Base-by-base conservation (phyloP, 371 early-diverging fungal genomes). In the Batrachochytrium dendrobatidis region DNA sequence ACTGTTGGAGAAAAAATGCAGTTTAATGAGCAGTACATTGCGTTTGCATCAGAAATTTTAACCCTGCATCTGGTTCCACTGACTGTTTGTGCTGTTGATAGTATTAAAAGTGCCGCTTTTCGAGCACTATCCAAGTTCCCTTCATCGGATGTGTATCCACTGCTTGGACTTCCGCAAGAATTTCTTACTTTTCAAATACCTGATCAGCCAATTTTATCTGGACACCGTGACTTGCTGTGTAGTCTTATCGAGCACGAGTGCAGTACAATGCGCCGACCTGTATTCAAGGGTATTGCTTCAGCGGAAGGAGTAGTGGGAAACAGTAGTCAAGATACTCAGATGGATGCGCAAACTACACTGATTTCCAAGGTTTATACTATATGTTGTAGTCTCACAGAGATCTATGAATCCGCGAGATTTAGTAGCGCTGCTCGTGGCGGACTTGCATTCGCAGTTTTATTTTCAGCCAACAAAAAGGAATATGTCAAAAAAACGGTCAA, bases 271-370 rank as follows among this genome's bases (percentile, higher is more conserved):
- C 56, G 69, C 8, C 59, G 69, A 1, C 62, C 69, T 10, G 69
- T 69, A 17, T 62, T 69, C 54, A 69, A 69, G 34, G 69, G 66
- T 0, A 25, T 69, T 28, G 65, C 69, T 15, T 58, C 65, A 1
- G 56, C 59, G 24, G 59, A 17, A 5, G 67, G 58, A 31, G 58
- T 45, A 7, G 12, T 12, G n/a, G n/a, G n/a, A n/a, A n/a, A n/a
- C n/a, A n/a, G n/a, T n/a, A n/a, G n/a, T n/a, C n/a, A n/a, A n/a
- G n/a, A n/a, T 39, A n/a, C 15, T 26, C 3, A 12, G 3, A 26
- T 7, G 3, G 46, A 45, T 45, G 5, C 46, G 3, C 46, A 45
- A 12, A 12, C 46, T 24, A 12, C 20, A 5, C 20, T 45, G 46
- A 20, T 45, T 20, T 12, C 5, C 6, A 12, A 3, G 7, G 3